phyloP scores from a whole-genome alignment of 192 early-diverging fungal genomes.

The Haplosporangium gracile region DNA sequence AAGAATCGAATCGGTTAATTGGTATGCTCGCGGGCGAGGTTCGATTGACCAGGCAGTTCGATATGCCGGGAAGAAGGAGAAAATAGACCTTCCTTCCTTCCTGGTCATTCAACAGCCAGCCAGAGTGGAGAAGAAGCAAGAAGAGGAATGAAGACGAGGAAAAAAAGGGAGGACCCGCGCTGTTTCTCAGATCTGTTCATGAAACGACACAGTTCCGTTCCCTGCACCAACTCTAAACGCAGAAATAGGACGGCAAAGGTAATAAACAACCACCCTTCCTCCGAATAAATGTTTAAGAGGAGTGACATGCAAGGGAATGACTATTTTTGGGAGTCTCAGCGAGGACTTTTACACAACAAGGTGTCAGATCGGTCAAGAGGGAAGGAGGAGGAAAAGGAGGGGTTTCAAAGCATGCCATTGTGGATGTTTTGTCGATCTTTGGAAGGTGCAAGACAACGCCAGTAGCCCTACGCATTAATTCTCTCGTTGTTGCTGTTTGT shows the following conservation, averaged over 20 bases:
- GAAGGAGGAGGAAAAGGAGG: not conserved
- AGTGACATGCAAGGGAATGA: not conserved
- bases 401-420: not conserved
- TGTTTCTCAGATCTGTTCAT: not conserved
- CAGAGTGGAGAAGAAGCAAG: not conserved
- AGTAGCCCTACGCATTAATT: not conserved
- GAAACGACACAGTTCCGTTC: constrained; percentile 1
- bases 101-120: not conserved
- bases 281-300: not conserved
- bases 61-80: too few species aligned
- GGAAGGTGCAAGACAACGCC: not conserved
- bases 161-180: not conserved
- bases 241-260: constrained; percentile 9
- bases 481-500: not conserved
- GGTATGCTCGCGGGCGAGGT: not conserved
- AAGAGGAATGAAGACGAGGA: not conserved
- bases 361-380: not conserved
- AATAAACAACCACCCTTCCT: not conserved
- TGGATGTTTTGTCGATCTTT: not conserved
- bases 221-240: constrained; percentile 31
- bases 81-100: too few species aligned
- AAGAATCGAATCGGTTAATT: not conserved
- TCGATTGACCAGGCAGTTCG: not conserved
- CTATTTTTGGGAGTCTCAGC: not conserved
- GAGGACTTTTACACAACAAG: not conserved